Base-by-base conservation (phyloP, 1,139 yeast species). In the Pneumocystis carinii region DNA sequence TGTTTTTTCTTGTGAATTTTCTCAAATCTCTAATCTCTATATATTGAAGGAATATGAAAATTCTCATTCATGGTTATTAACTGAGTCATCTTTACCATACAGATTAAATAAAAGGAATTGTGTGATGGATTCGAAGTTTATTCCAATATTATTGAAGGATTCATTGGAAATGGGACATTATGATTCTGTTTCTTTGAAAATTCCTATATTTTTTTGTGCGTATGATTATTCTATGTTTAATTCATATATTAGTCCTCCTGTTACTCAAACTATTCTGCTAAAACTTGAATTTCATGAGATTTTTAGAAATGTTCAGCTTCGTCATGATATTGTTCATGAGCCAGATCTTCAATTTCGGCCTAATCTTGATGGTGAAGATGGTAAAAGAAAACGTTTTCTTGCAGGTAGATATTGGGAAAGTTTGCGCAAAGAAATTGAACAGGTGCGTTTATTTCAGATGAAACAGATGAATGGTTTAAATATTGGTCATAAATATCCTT, bases 331-430 rank as follows among this genome's bases (percentile, higher is more conserved):
- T 65, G 79, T 89, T 36, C 90, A 90, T 72, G 97, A 90, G 75
- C 95, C 97, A 19, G 89, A 87, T 72, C 79, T 90, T 66, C 96
- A 90, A 76, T 90, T 90, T 74, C 80, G 96, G 69, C 96, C 97
- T 57, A 87, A 90, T 72, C 77, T 89, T 69, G 95, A 90, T 73
- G 95, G 96, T 62, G 96, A 88, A 74, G 78, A 96, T 64, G 96
- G 96, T 53, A 79, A 83, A 69, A 80, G 90, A 66, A 88, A 89
- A 78, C 85, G 85, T 73, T 75, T 80, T 64, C 78, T 85, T 59
- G 85, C 90, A 61, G 95, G 87, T 71, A 83, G 81, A 70, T 89
- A 90, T 74, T 90, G 97, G 97, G 59, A 62, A 5, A 15, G 60
- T 15, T 17, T 63, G 14, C 58, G 29, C 15, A 35, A 27, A 15